Evolutionary conservation across 2,329 filamentous ascomycete species (phyloP).

Genomic region (Phialophora chinensis): DNA sequence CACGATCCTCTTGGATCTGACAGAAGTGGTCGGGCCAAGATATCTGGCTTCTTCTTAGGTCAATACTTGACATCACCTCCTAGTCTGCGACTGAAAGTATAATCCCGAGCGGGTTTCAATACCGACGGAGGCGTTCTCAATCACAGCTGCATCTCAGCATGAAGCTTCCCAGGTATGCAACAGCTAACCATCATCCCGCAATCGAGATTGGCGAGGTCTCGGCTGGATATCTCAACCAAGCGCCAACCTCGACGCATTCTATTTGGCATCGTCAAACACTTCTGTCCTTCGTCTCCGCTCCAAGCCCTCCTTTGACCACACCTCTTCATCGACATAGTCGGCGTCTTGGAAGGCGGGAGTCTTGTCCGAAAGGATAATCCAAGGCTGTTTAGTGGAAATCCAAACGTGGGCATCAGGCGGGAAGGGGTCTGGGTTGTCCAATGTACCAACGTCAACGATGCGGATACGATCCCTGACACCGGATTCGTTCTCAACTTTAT

Average conservation of each 20-base stretch:
- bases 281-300: slow-evolving; percentile 36
- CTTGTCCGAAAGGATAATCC: slow-evolving; percentile 47
- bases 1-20: neutral
- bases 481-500: slow-evolving; percentile 39
- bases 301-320: slow-evolving; percentile 46
- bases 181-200: slow-evolving; percentile 13
- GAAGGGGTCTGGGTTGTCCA: slow-evolving; percentile 49
- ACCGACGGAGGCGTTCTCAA: neutral
- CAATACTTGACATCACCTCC: neutral
- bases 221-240: neutral
- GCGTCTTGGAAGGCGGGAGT: slow-evolving; percentile 49
- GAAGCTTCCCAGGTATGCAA: slow-evolving; percentile 3
- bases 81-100: neutral
- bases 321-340: slow-evolving; percentile 44
- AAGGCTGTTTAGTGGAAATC: slow-evolving; percentile 48
- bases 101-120: neutral
- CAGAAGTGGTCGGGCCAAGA: neutral
- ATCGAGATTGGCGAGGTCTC: neutral
- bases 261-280: slow-evolving; percentile 11
- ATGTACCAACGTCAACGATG: slow-evolving; percentile 54
- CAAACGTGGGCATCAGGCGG: slow-evolving; percentile 57
- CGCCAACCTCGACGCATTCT: neutral
- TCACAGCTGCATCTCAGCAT: slow-evolving; percentile 14
- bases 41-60: neutral
- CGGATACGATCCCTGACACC: slow-evolving; percentile 37